Percentiles rank a stretch among this genome's conserved stretches.
phyloP scores from a whole-genome alignment of 73 alveolate species.

The Effrenium voratum region DNA sequence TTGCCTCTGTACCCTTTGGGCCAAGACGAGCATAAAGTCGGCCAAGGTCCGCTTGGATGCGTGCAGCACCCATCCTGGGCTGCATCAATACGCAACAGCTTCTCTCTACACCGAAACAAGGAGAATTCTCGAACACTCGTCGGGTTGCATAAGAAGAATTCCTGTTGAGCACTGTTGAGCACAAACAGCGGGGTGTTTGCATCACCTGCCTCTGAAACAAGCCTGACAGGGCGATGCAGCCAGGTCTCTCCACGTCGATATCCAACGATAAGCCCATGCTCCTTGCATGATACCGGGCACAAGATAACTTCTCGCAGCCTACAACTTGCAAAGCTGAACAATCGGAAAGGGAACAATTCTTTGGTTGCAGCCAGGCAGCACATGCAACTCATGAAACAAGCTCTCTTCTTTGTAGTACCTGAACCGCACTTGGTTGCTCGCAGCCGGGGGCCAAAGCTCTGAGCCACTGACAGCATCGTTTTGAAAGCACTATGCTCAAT shows the following conservation, averaged over 20 bases:
- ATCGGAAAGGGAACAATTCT: not conserved
- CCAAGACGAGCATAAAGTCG: conserved; percentile 64
- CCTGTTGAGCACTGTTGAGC: no score
- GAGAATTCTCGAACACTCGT: no score
- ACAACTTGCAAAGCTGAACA: not conserved
- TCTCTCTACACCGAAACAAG: no score
- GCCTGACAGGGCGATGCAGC: not conserved
- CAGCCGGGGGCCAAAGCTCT: not conserved
- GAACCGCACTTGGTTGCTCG: not conserved
- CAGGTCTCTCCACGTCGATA: conserved; percentile 43
- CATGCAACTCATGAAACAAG: conserved; percentile 73
- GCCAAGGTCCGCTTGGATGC: conserved; percentile 21
- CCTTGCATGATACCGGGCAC: not conserved
- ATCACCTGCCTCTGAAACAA: no score
- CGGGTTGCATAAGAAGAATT: no score
- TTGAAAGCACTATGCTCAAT: no score
- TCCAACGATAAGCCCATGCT: conserved; percentile 44
- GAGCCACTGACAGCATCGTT: not conserved
- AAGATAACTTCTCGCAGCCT: not conserved
- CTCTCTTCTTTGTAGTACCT: conserved; percentile 62
- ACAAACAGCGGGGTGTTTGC: no score
- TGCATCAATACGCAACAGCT: no score
- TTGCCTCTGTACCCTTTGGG: conserved; percentile 63
- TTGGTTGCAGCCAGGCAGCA: not conserved
- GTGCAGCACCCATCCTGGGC: conserved; percentile 47